Percentiles rank a stretch among this genome's conserved stretches.
Evolutionary conservation across 768 basidiomycete genomes (phyloP).

Genomic region (Boletus rufocinnamomeus): DNA sequence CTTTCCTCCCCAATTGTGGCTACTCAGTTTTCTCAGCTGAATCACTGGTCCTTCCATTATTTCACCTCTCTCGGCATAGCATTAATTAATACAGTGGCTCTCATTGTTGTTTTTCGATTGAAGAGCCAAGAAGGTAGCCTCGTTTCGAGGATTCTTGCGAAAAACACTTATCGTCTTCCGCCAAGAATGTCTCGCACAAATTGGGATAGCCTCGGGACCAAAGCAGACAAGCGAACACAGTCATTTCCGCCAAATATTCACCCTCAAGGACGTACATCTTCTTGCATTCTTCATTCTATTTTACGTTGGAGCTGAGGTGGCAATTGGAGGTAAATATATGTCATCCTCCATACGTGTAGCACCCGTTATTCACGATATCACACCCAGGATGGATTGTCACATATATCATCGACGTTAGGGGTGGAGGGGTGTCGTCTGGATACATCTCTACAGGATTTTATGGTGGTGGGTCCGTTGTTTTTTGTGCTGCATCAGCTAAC

Average conservation of each 20-base stretch:
- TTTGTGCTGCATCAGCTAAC: background rate
- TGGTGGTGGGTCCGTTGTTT: conserved; percentile 18
- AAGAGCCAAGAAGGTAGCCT: conserved; percentile 63
- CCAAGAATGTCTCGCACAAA: conserved; percentile 39
- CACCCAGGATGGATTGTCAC: conserved; percentile 67
- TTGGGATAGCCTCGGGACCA: conserved; percentile 35
- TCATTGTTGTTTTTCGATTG: conserved; percentile 61
- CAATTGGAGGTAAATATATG: conserved; percentile 43
- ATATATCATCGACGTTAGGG: conserved; percentile 46
- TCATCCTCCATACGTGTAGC: background rate
- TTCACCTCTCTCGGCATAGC: conserved; percentile 65
- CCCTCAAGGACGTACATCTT: conserved; percentile 43
- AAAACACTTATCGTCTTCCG: background rate
- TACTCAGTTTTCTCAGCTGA: conserved; percentile 48
- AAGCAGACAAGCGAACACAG: conserved; percentile 33
- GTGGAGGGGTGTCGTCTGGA: conserved; percentile 47
- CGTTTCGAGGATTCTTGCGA: background rate
- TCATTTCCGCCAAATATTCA: conserved; percentile 49
- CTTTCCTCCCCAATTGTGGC: conserved; percentile 54
- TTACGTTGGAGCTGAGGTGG: conserved; percentile 56
- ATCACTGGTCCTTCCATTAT: conserved; percentile 44
- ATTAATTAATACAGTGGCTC: conserved; percentile 48
- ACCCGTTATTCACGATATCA: background rate
- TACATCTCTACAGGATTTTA: conserved; percentile 49
- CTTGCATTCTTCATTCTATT: conserved; percentile 47